phyloP scores from a whole-genome alignment of 176 grass and related monocot genomes.

The Bromus sterilis region DNA sequence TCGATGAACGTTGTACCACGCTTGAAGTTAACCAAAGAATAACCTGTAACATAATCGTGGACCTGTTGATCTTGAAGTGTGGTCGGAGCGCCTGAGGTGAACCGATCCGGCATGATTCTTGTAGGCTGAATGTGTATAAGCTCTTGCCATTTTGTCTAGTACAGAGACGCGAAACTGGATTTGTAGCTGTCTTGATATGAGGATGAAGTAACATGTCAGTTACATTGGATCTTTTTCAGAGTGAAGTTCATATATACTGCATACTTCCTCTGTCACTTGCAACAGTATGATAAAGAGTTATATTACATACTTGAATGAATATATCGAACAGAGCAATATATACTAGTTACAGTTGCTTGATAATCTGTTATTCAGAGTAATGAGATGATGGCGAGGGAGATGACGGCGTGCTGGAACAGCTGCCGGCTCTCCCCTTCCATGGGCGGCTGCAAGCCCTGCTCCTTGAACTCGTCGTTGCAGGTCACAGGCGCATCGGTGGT shows the following conservation, averaged over 20 bases:
- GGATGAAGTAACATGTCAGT: neutral
- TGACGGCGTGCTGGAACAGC: constrained; percentile 38
- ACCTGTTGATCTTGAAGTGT: neutral
- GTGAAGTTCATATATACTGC: no score
- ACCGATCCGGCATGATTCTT: neutral
- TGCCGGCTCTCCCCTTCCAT: constrained; percentile 16
- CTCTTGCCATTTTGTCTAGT: neutral
- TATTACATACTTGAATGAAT: neutral
- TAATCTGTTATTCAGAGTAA: neutral
- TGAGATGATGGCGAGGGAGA: constrained; percentile 52
- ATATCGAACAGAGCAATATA: neutral
- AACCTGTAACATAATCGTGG: neutral
- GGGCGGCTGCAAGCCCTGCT: constrained; percentile 20
- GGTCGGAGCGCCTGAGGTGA: neutral
- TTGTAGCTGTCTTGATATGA: neutral
- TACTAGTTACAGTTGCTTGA: neutral
- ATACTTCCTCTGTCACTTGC: neutral
- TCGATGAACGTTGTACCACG: constrained; percentile 81
- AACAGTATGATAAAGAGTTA: neutral
- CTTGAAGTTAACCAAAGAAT: constrained; percentile 59
- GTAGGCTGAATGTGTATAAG: neutral
- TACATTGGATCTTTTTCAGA: no score
- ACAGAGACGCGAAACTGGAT: neutral
- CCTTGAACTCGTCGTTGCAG: constrained; percentile 51
- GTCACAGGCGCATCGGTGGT: constrained; percentile 30